Evolutionary conservation across 441 rosid species (phyloP).

Genomic region (Pelargonium australe): DNA sequence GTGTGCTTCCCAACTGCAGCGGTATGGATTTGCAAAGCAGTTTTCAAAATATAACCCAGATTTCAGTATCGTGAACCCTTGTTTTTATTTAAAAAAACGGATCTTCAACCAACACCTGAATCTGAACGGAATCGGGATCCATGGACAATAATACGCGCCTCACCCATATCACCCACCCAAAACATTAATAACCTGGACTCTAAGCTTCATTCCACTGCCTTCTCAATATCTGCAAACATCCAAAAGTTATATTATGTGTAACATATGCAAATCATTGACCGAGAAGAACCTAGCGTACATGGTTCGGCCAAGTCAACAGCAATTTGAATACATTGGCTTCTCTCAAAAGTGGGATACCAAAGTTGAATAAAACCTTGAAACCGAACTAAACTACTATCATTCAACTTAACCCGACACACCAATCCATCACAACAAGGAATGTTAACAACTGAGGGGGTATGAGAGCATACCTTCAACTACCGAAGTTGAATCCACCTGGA

Average conservation of each 20-base stretch:
- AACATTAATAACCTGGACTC: constrained; percentile 20
- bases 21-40: constrained; percentile 10
- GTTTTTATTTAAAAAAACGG: constrained; percentile 21
- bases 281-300: not conserved
- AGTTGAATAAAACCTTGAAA: no score
- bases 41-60: constrained; percentile 11
- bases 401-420: no score
- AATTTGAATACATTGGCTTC: no score
- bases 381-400: not conserved
- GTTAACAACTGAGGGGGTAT: not conserved
- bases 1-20: constrained; percentile 15
- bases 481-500: constrained; percentile 45
- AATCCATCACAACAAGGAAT: no score
- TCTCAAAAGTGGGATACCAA: no score
- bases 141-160: not conserved
- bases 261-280: not conserved
- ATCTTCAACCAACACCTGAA: constrained; percentile 13
- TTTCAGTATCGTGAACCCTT: constrained; percentile 17
- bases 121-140: constrained; percentile 13
- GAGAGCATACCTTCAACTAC: constrained; percentile 32
- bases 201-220: constrained; percentile 30
- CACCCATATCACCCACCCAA: not conserved
- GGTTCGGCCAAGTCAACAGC: no score
- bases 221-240: constrained; percentile 25
- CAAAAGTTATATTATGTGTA: not conserved